Base-by-base conservation (phyloP, 2,329 filamentous ascomycete genomes). In the Zopfia rhizophila region DNA sequence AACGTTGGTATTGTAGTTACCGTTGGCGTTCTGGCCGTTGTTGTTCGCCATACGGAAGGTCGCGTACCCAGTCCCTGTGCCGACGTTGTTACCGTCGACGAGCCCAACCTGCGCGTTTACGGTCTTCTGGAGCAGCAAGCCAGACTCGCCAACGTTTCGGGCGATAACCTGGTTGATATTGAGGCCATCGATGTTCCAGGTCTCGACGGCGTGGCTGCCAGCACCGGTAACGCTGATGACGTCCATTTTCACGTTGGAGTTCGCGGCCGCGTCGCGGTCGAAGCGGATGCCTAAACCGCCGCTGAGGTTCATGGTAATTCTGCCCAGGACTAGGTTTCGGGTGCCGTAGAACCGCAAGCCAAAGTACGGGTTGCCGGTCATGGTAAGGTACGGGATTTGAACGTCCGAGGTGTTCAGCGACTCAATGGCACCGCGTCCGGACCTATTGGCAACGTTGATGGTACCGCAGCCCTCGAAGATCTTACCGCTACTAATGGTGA, bases 391-490 rank as follows among this genome's bases (percentile, higher is more conserved):
- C 0, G 81, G 80, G 36, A 84, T 84, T 29, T 75, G 66, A 12
- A 82, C 80, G 47, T 75, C 75, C 2, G 64, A 56, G 7, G 78
- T 77, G 53, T 77, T 68, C 2, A 76, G 70, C 0, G 75, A 75
- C 63, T 84, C 81, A 36, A 84, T 83, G 32, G 81, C 79, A 13
- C 82, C 82, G 14, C 73, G 75, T 1, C 77, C 80, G 24, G 60
- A 55, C 4, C 65, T 72, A 43, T 61, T 64, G 17, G 58, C 75
- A 0, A 71, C 72, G 45, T 83, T 72, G 62, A 84, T 81, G 31
- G 80, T 82, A 29, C 82, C 81, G 60, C 82, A 84, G 22, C 79
- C 81, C 53, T 84, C 82, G 35, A 84, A 83, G 29, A 72, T 83
- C 64, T 82, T 82, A 44, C 81, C 80, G 57, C 75, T 78, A 23